Conservation (phyloP, 2,329 filamentous ascomycete genomes). For the Ascochyta rabiei region DNA sequence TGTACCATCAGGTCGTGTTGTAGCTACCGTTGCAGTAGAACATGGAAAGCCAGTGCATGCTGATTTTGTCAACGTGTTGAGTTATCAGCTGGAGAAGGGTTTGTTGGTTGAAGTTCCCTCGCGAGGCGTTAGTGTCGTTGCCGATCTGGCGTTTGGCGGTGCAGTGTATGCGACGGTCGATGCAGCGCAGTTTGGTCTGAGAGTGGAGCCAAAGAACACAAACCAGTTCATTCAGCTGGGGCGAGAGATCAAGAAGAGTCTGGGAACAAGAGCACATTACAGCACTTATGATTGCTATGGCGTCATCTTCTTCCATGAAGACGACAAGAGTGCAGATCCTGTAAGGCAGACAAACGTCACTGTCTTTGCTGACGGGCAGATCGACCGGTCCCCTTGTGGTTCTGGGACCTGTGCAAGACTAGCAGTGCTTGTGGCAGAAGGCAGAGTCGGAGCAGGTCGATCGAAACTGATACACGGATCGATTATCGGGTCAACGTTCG, state of each 20-base stretch:
- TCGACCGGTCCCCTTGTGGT: slow-evolving; percentile 18
- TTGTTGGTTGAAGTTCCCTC: slow-evolving; percentile 1
- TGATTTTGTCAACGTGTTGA: slow-evolving; percentile 17
- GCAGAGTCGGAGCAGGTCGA: slow-evolving; percentile 2
- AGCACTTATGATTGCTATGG: slow-evolving; percentile 14
- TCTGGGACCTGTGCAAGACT: slow-evolving; percentile 20
- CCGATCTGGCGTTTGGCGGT: slow-evolving; percentile 7
- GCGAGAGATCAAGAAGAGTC: slow-evolving; percentile 12
- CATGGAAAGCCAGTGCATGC: slow-evolving; percentile 13
- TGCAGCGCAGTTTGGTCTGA: slow-evolving; percentile 11
- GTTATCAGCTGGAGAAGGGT: slow-evolving; percentile 4
- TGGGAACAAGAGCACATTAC: slow-evolving; percentile 7
- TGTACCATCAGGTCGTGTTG: slow-evolving; percentile 17
- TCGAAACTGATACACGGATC: slow-evolving; percentile 23
- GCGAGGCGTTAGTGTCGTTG: background rate
- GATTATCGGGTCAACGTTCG: slow-evolving; percentile 18
- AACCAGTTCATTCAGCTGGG: slow-evolving; percentile 4
- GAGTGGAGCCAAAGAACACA: slow-evolving; percentile 1
- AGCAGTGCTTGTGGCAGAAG: slow-evolving; percentile 14
- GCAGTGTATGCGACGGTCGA: slow-evolving; percentile 13
- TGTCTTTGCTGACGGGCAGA: slow-evolving; percentile 17
- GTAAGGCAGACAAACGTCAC: slow-evolving; percentile 15
- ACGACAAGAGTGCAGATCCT: background rate
- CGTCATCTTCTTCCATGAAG: slow-evolving; percentile 16
- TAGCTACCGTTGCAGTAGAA: background rate